Evolutionary conservation across 345 rosid genomes (phyloP).

Genomic region (Rhodomyrtus tomentosa): DNA sequence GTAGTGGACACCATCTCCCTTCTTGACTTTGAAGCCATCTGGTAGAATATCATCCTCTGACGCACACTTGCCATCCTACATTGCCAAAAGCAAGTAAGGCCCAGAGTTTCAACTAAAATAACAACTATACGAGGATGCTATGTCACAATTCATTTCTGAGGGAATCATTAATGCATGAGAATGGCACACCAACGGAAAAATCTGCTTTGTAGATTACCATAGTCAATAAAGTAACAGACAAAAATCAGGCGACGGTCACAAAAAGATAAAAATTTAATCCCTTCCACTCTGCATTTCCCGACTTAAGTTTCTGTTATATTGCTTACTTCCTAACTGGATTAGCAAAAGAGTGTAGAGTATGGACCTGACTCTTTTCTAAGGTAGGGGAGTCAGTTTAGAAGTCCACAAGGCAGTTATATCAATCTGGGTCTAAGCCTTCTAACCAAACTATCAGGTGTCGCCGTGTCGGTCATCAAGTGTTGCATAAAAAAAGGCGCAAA

Average conservation of each 20-base stretch:
- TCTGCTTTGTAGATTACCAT: neutral
- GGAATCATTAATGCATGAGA: neutral
- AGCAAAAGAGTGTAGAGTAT: neutral
- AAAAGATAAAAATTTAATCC: neutral
- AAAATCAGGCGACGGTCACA: neutral
- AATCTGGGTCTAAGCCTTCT: neutral
- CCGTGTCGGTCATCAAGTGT: neutral
- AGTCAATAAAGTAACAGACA: neutral
- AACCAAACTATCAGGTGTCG: neutral
- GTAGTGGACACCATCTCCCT: constrained; percentile 18
- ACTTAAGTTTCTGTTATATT: neutral
- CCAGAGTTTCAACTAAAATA: neutral
- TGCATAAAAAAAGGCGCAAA: neutral
- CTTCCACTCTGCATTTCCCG: neutral
- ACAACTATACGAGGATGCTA: neutral
- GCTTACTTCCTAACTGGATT: neutral
- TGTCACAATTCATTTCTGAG: neutral
- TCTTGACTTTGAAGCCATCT: constrained; percentile 23
- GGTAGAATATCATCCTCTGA: constrained; percentile 24
- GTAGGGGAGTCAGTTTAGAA: neutral
- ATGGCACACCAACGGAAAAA: neutral
- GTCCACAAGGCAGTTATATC: neutral
- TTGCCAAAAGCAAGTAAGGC: neutral
- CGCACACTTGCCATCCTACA: constrained; percentile 24
- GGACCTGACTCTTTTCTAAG: neutral